phyloP scores from a whole-genome alignment of 2,329 filamentous ascomycete species.

The Xylariaceae sp. region DNA sequence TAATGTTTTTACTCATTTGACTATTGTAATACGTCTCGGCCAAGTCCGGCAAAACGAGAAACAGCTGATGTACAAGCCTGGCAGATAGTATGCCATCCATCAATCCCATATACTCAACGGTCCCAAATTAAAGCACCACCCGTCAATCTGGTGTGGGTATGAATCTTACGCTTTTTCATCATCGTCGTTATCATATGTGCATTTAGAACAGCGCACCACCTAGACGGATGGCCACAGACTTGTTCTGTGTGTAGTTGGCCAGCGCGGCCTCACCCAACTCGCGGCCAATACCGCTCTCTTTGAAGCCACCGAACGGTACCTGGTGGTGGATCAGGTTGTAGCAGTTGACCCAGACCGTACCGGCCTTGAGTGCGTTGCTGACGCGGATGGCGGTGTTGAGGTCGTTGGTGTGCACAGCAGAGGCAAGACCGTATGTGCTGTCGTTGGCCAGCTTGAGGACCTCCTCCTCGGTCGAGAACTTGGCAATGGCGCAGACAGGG shows the following conservation, averaged over 20 bases:
- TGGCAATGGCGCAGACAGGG: slow-evolving; percentile 78
- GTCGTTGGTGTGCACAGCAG: slow-evolving; percentile 77
- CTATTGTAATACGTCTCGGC: too few relatives aligned
- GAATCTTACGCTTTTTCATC: too few relatives aligned
- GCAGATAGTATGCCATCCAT: too few relatives aligned
- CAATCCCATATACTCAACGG: too few relatives aligned
- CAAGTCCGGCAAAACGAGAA: too few relatives aligned
- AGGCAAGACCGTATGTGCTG: slow-evolving; percentile 75
- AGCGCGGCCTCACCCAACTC: slow-evolving; percentile 69
- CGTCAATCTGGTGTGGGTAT: too few relatives aligned
- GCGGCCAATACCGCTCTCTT: slow-evolving; percentile 73
- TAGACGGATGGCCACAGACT: slow-evolving; percentile 58
- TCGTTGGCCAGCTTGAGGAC: slow-evolving; percentile 72
- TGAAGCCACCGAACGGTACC: slow-evolving; percentile 66
- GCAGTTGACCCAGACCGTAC: slow-evolving; percentile 56
- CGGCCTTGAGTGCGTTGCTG: slow-evolving; percentile 69
- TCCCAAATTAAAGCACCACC: too few relatives aligned
- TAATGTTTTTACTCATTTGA: too few relatives aligned
- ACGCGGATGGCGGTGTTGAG: slow-evolving; percentile 80
- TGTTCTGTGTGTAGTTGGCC: slow-evolving; percentile 64
- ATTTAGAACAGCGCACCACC: slow-evolving; percentile 40
- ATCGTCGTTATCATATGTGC: not conserved
- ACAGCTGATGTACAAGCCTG: too few relatives aligned
- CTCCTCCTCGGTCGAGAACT: slow-evolving; percentile 80
- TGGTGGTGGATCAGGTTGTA: slow-evolving; percentile 68